These are phyloP conservation scores for Meira miltonrushii DNA, from an alignment of 1,284 basidiomycete species.

Conservation along the genomic window DNA sequence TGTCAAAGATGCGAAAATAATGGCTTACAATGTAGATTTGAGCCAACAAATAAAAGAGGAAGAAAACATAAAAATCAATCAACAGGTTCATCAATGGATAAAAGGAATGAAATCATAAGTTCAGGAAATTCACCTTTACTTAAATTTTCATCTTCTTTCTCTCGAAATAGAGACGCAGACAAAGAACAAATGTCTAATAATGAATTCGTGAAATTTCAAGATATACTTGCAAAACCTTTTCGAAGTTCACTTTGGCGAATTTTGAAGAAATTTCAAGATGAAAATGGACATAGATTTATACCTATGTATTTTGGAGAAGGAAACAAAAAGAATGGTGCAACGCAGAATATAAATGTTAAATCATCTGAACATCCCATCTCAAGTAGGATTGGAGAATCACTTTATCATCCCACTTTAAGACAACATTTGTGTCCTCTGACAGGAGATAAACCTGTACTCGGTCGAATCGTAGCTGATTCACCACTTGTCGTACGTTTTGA, in stretches of 20 bases:
- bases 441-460: neutral
- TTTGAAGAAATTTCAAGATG: neutral
- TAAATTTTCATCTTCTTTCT: no score
- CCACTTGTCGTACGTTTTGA: neutral
- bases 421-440: neutral
- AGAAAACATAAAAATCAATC: neutral
- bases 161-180: neutral
- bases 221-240: neutral
- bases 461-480: neutral
- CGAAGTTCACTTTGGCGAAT: neutral
- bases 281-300: slow-evolving; percentile 1
- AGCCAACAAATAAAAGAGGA: slow-evolving; percentile 4
- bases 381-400: neutral
- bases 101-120: neutral
- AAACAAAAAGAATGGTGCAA: neutral
- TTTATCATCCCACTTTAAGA: neutral
- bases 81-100: neutral
- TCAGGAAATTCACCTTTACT: neutral
- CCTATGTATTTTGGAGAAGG: slow-evolving; percentile 3
- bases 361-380: neutral
- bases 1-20: slow-evolving; percentile 8
- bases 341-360: neutral
- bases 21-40: slow-evolving; percentile 4
- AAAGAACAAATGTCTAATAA: neutral
- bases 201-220: neutral